Base-by-base conservation (phyloP, 805 yeast genomes). In the Lipomyces sp. region DNA sequence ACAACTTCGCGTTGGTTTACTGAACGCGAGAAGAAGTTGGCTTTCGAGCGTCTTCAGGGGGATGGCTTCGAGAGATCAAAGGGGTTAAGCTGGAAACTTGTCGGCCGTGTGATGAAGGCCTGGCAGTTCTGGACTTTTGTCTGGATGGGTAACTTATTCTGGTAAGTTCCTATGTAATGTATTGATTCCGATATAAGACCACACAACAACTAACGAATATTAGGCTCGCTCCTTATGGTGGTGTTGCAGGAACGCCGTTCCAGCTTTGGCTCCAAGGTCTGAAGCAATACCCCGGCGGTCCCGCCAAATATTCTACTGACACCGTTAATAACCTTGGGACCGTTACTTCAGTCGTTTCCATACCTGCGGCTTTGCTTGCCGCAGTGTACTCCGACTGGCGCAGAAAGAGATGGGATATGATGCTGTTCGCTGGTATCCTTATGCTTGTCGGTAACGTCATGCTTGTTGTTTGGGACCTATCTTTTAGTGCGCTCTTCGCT, bases 201-300 rank as follows among this genome's bases (percentile, higher is more conserved):
- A 24, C 24, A 24, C 24, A 24, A 24, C 24, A 24, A 24, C 24
- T 15, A 30, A 18, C 13, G 7, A 8, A 8, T n/a, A 2, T 11
- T 50, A 50, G 54, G 54, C 62, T 64, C 50, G 69, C 70, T 58
- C 69, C 69, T n/a, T 61, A 63, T 33, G 86, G 85, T 65, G 82
- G 85, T 2, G n/a, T 7, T 13, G 79, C 83, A 24, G 79, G 85
- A 58, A 89, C 89, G 18, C 81, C 87, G 7, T 86, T 83, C 73
- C 75, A 83, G 5, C 78, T 89, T 64, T 88, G 93, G 93, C 80
- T 89, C 59, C 79, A 84, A 64, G 78, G 85, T 8, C 77, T 83
- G 24, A 24, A 1, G 24, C 24, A 24, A 24, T 24, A 24, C 24
- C 24, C 24, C 24, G 24, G 24, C 24, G 24, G 24, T 24, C 24